Conservation (phyloP, 2,329 filamentous ascomycete species). For the Fusarium camptoceras region DNA sequence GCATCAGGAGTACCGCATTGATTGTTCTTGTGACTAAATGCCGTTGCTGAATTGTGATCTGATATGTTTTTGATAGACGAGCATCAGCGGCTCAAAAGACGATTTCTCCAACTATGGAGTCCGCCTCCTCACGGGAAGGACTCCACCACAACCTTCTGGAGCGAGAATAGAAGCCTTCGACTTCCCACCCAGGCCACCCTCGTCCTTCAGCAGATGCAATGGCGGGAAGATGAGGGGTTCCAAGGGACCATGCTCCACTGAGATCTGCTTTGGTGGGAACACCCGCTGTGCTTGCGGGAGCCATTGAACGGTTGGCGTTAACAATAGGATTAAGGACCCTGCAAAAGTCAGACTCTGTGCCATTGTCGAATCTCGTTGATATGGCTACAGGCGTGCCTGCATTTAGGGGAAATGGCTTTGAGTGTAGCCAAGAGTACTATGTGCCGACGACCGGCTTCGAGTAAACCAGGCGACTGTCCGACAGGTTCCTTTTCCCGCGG, state of each 20-base stretch:
- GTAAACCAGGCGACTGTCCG: constrained; percentile 21
- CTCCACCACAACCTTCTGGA: constrained; percentile 48
- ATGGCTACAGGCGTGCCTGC: constrained; percentile 29
- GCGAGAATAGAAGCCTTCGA: constrained; percentile 47
- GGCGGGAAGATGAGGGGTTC: constrained; percentile 47
- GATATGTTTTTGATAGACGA: constrained; percentile 31
- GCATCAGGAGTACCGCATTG: background rate
- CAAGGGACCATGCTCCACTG: constrained; percentile 44
- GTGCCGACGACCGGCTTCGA: constrained; percentile 30
- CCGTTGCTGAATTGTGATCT: constrained; percentile 9
- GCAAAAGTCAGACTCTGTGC: constrained; percentile 18
- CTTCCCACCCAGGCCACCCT: constrained; percentile 42
- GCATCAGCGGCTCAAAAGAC: constrained; percentile 45
- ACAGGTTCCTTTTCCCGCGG: constrained; percentile 30
- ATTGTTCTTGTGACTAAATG: background rate
- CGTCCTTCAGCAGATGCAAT: constrained; percentile 45
- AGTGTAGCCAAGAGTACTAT: constrained; percentile 17
- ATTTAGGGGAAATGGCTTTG: constrained; percentile 26
- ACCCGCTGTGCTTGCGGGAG: constrained; percentile 45
- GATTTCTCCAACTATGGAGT: constrained; percentile 46
- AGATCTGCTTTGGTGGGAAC: constrained; percentile 47
- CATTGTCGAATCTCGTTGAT: background rate
- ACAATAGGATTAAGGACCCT: constrained; percentile 40
- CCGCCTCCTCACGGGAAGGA: constrained; percentile 46
- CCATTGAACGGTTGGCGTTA: constrained; percentile 45